Evolutionary conservation across 2,329 filamentous ascomycete genomes (phyloP), one percentile per base, ranked within the genome.

Genomic region (Aspergillus spinulosporus): DNA sequence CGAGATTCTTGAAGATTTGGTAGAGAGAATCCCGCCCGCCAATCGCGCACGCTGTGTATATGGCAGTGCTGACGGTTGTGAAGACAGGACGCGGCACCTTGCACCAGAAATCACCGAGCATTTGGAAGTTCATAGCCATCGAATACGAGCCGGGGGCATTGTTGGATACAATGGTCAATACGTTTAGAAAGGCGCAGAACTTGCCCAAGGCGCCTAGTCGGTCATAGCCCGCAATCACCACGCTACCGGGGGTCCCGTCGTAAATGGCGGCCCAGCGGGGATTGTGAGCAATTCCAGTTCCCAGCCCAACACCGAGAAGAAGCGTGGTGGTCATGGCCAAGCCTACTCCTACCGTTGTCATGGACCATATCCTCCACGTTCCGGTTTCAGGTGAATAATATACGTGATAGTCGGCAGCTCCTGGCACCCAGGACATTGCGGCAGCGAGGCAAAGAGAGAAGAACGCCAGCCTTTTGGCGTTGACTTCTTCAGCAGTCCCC

Each of bases 81-180:
- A 75, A 80, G 21, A 78, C 56, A 28, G 74, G 75, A 6, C 75
- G 74, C 0, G 78, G 77, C 3, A 79, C 62, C 31, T 61, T 69
- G 54, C 71, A 64, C 52, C 71, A 72, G 28, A 67, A 66, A 1
- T 69, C 63, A 8, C 75, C 76, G 29, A 78, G 62, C 65, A 75
- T 72, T 59, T 78, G 76, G 56, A 78, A 74, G 29, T 72, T 74
- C 60, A 79, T 69, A 2, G 74, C 72, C 60, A 75, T 76, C 3
- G 75, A 76, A 62, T 79, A 80, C 1, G 74, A 72, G 2, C 73
- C 72, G 1, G 76, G 76, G 2, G 73, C 72, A 55, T 77, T 78
- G 62, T 78, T 79, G 4, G 74, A 72, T 40, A 79, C 68, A 52
- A 76, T 66, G 3, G 74, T 72, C 5, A 79, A 66, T 12, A 75